Percentiles rank a stretch among this genome's conserved stretches.
Conservation (phyloP, 2,329 filamentous ascomycete species). For the Lecanicillium sp. region DNA sequence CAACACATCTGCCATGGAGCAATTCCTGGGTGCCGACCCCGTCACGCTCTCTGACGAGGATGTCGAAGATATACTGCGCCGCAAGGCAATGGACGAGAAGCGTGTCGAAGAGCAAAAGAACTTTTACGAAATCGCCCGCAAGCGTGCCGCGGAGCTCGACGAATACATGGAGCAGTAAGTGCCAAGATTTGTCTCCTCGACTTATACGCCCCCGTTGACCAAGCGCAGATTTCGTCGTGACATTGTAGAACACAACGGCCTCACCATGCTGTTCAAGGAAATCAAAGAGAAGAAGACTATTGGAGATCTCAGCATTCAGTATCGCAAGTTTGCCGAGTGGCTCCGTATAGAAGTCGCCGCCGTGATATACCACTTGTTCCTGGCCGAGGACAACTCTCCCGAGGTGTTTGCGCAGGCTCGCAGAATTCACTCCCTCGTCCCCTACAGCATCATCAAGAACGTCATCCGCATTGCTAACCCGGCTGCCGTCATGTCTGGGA, state of each 20-base stretch:
- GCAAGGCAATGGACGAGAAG: conserved; percentile 79
- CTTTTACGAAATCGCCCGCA: conserved; percentile 92
- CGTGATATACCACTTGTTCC: conserved; percentile 92
- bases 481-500: conserved; percentile 91
- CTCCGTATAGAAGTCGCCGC: conserved; percentile 93
- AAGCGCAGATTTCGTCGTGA: conserved; percentile 54
- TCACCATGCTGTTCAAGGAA: conserved; percentile 88
- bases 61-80: conserved; percentile 67
- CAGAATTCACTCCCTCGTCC: conserved; percentile 88
- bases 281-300: conserved; percentile 88
- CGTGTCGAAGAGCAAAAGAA: conserved; percentile 86
- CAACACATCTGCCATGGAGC: conserved; percentile 72
- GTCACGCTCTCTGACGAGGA: conserved; percentile 77
- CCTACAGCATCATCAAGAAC: conserved; percentile 91
- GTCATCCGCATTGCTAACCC: conserved; percentile 95
- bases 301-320: conserved; percentile 83
- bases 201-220: conserved; percentile 10
- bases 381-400: conserved; percentile 96
- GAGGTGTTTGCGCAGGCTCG: conserved; percentile 93
- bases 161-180: conserved; percentile 92
- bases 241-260: conserved; percentile 67
- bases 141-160: conserved; percentile 85
- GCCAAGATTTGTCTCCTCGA: background rate
- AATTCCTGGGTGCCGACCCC: conserved; percentile 72
- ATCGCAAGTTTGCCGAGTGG: conserved; percentile 98